Base-by-base conservation (phyloP, 306 rosid genomes). In the Neltuma alba region DNA sequence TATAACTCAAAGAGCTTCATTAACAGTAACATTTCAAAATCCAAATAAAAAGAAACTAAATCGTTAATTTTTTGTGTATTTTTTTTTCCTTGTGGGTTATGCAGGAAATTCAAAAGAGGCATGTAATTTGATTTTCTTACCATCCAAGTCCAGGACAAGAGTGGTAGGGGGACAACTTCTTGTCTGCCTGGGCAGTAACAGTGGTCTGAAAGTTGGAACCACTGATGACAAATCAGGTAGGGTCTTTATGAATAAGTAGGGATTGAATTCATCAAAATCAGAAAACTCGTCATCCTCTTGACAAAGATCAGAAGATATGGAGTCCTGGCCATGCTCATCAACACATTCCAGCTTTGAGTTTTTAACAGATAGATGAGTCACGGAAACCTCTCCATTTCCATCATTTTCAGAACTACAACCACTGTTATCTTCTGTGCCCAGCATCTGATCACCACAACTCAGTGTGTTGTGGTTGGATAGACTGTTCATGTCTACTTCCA, bases 71-170 rank as follows among this genome's bases (percentile, higher is more conserved):
- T 76, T 18, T 10, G 57, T 9, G 62, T 20, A 15, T 48, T 68
- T 18, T 7, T 20, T 3, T 21, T 9, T 74, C 25, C n/a, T n/a
- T n/a, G n/a, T 40, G 61, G 44, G 62, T 23, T 16, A 41, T 33
- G 47, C 58, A 70, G 31, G 63, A 13, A 75, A 74, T 20, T 48
- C 58, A 66, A 75, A 76, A 33, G 44, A 40, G 40, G 41, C 73
- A 68, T 28, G 34, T 41, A 21, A 62, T 57, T 34, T 69, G 52
- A 37, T 50, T 78, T 81, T 65, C 91, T 89, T 88, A 96, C 99
- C 99, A 74, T 96, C 99, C 87, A 96, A 91, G 85, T 96, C 99
- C 84, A 96, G 88, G 81, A 93, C 98, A 71, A 96, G 99, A 74
- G 94, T 89, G 36, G 91, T 96, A 41, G 97, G 87, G 55, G 99